phyloP scores from a whole-genome alignment of 1,139 yeast species.

The Candida dubliniensis region DNA sequence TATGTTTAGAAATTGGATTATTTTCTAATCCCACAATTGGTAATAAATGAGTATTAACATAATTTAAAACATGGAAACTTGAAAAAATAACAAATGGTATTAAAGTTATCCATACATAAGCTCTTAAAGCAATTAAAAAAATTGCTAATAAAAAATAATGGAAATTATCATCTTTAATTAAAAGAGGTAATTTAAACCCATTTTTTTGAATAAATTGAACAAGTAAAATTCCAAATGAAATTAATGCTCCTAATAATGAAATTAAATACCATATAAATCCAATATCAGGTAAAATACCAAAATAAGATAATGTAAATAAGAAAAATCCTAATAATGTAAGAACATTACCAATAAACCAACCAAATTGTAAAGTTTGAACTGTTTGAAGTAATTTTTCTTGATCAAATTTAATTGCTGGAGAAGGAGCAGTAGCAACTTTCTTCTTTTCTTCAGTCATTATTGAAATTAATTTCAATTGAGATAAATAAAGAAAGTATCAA shows the following conservation, averaged over 20 bases:
- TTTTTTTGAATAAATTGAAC: constrained; percentile 49
- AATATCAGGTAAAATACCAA: constrained; percentile 22
- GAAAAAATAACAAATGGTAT: constrained; percentile 58
- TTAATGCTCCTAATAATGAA: constrained; percentile 64
- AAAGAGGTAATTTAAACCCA: constrained; percentile 32
- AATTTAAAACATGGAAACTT: constrained; percentile 59
- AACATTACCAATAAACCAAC: constrained; percentile 72
- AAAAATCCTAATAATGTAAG: constrained; percentile 56
- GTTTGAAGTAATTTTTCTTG: constrained; percentile 13
- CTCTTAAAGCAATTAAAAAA: constrained; percentile 36
- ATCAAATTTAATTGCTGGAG: constrained; percentile 10
- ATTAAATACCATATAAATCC: constrained; percentile 55
- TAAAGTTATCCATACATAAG: constrained; percentile 44
- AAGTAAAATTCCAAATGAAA: constrained; percentile 76
- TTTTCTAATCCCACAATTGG: constrained; percentile 61
- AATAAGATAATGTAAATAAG: constrained; percentile 53
- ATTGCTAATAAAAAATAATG: constrained; percentile 50
- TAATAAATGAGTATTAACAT: constrained; percentile 60
- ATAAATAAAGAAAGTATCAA: no score
- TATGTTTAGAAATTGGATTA: constrained; percentile 34
- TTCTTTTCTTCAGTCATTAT: constrained; percentile 2
- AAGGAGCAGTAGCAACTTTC: constrained; percentile 8
- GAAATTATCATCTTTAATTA: constrained; percentile 46
- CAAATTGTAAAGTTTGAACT: constrained; percentile 49
- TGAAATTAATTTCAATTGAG: neutral